These are phyloP conservation scores for Tillandsia leiboldiana DNA, from an alignment of 176 grass and related monocot species.

Conservation along the genomic window DNA sequence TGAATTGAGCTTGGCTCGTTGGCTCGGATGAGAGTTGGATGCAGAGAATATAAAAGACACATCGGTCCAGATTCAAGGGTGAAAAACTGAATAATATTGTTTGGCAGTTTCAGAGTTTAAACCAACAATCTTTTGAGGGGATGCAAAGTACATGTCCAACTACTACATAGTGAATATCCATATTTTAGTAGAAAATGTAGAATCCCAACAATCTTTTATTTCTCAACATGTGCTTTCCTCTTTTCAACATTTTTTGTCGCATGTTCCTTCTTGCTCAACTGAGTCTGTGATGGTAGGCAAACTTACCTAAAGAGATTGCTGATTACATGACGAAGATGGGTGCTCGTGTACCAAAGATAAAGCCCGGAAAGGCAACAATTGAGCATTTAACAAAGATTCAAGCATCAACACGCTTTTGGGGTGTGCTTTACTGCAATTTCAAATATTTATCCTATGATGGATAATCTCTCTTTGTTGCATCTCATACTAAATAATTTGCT, in stretches of 20 bases:
- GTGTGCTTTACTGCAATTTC: conserved; percentile 30
- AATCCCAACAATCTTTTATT: no score
- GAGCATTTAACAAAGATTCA: conserved; percentile 93
- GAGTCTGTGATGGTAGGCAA: conserved; percentile 37
- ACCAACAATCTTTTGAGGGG: no score
- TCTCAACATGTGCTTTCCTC: neutral
- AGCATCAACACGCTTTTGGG: conserved; percentile 97
- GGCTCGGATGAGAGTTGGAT: no score
- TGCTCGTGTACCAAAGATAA: conserved; percentile 81
- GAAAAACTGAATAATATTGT: no score
- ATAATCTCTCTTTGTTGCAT: conserved; percentile 8
- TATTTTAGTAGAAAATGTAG: no score
- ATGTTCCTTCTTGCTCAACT: neutral
- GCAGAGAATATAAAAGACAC: no score
- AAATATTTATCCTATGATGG: conserved; percentile 9
- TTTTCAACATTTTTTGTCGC: neutral
- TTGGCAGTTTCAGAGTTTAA: no score
- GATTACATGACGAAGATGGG: conserved; percentile 98
- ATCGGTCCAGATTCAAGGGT: no score
- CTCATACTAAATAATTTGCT: neutral
- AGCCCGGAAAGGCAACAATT: conserved; percentile 87
- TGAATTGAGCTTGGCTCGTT: no score
- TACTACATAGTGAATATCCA: no score
- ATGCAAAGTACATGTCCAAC: no score
- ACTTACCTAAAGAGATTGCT: conserved; percentile 92